Percentiles rank a stretch among this genome's conserved stretches.
These are phyloP conservation scores for Didymella keratinophila DNA, from an alignment of 2,329 filamentous ascomycete genomes.

Conservation along the genomic window DNA sequence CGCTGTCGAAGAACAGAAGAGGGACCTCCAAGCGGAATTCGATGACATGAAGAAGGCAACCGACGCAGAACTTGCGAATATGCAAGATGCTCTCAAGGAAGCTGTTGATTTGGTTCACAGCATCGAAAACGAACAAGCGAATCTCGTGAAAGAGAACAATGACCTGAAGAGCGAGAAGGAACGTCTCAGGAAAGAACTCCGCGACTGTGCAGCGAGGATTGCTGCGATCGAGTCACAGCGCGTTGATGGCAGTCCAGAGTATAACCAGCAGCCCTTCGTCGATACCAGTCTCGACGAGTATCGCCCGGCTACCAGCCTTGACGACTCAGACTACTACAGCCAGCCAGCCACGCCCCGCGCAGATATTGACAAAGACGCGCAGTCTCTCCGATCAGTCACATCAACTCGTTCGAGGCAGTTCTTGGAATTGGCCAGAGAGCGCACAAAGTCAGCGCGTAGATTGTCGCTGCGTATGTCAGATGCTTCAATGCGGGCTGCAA, in stretches of 20 bases:
- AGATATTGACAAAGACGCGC: background rate
- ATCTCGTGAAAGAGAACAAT: slow-evolving; percentile 31
- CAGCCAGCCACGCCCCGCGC: slow-evolving; percentile 43
- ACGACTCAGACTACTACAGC: slow-evolving; percentile 50
- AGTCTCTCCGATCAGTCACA: slow-evolving; percentile 19
- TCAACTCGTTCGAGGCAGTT: slow-evolving; percentile 45
- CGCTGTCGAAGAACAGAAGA: slow-evolving; percentile 29
- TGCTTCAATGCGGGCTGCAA: slow-evolving; percentile 36
- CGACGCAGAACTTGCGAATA: slow-evolving; percentile 35
- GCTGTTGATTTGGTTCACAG: slow-evolving; percentile 44
- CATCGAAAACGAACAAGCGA: slow-evolving; percentile 37
- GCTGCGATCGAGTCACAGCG: slow-evolving; percentile 26
- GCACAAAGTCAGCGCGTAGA: slow-evolving; percentile 35
- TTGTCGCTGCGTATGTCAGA: slow-evolving; percentile 45
- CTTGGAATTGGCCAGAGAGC: slow-evolving; percentile 37
- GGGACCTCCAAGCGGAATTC: slow-evolving; percentile 26
- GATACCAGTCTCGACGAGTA: slow-evolving; percentile 47
- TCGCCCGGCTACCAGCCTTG: slow-evolving; percentile 47
- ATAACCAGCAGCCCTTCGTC: slow-evolving; percentile 25
- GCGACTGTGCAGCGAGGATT: slow-evolving; percentile 33
- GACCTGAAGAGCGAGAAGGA: slow-evolving; percentile 41
- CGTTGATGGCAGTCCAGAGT: slow-evolving; percentile 26
- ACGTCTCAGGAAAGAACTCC: slow-evolving; percentile 33
- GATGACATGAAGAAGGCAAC: slow-evolving; percentile 35
- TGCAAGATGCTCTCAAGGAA: slow-evolving; percentile 42